Percentiles rank a stretch among this genome's conserved stretches.
Evolutionary conservation across 2,329 filamentous ascomycete species (phyloP).

Genomic region (Aspergillus fumigatiaffinis): DNA sequence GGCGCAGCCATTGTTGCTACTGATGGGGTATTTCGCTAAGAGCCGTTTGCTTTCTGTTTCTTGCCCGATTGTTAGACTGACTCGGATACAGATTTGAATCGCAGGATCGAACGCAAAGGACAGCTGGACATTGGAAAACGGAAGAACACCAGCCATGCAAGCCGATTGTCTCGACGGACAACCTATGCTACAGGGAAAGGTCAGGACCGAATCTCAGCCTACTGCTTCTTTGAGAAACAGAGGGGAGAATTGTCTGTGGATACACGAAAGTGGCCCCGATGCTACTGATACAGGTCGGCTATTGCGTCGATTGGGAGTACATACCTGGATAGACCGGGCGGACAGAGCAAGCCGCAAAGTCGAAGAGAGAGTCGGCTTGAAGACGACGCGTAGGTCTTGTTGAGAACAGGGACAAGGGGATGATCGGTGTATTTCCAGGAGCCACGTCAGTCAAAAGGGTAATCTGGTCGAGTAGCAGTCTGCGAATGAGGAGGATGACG

Average conservation of each 20-base stretch:
- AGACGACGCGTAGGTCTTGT: neutral
- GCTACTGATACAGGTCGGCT: neutral
- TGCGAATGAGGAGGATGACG: neutral
- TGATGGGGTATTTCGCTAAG: neutral
- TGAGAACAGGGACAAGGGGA: neutral
- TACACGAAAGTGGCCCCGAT: neutral
- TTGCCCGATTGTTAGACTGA: neutral
- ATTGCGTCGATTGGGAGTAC: neutral
- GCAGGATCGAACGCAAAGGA: neutral
- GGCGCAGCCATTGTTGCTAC: constrained; percentile 2
- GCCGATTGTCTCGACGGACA: neutral
- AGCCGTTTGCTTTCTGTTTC: neutral
- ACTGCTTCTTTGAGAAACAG: neutral
- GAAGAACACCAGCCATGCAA: neutral
- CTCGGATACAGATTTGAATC: neutral
- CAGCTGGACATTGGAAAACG: neutral
- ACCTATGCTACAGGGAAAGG: neutral
- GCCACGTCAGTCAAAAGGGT: neutral
- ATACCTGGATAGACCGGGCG: neutral
- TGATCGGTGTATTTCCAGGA: too few relatives aligned
- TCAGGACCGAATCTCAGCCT: neutral
- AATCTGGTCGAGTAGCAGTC: neutral
- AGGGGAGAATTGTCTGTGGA: neutral
- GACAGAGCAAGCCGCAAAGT: neutral
- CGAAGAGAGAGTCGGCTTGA: neutral